phyloP scores from a whole-genome alignment of 768 basidiomycete genomes.

The Galerina marginata region DNA sequence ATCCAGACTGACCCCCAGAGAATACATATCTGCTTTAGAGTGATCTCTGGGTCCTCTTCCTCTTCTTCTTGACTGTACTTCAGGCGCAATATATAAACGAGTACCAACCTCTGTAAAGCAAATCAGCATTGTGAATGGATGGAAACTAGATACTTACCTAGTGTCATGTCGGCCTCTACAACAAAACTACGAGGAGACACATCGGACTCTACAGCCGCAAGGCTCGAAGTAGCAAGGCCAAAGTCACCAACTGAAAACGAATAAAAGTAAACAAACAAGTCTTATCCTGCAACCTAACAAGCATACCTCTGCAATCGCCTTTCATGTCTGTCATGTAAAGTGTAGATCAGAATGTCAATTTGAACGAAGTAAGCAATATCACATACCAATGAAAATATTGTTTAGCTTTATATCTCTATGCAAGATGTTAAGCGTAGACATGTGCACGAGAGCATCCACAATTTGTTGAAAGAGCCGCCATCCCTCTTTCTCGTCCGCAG shows the following conservation, averaged over 20 bases:
- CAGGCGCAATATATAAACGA: conserved; percentile 90
- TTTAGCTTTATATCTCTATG: conserved; percentile 92
- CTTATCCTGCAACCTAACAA: not conserved
- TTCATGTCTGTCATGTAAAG: conserved; percentile 64
- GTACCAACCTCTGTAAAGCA: conserved; percentile 79
- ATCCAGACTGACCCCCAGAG: conserved; percentile 71
- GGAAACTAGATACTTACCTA: conserved; percentile 49
- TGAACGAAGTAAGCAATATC: not conserved
- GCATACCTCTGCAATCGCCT: conserved; percentile 78
- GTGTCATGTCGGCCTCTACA: conserved; percentile 73
- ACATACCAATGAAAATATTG: conserved; percentile 89
- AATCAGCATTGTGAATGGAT: not conserved
- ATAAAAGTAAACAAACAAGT: not conserved
- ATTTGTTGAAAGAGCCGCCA: conserved; percentile 93
- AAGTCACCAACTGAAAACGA: conserved; percentile 81
- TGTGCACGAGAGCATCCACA: conserved; percentile 87
- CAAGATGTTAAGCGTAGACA: conserved; percentile 86
- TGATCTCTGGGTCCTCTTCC: conserved; percentile 75
- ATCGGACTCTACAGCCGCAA: conserved; percentile 79
- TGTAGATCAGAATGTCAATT: not conserved
- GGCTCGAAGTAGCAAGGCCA: conserved; percentile 84
- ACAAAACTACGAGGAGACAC: conserved; percentile 50
- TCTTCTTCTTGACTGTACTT: conserved; percentile 64
- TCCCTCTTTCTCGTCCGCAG: conserved; percentile 70
- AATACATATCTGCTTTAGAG: conserved; percentile 93